Evolutionary conservation across 2,329 filamentous ascomycete species (phyloP), one percentile per base, ranked within the genome.

Genomic region (Colletotrichum chlorophyti): DNA sequence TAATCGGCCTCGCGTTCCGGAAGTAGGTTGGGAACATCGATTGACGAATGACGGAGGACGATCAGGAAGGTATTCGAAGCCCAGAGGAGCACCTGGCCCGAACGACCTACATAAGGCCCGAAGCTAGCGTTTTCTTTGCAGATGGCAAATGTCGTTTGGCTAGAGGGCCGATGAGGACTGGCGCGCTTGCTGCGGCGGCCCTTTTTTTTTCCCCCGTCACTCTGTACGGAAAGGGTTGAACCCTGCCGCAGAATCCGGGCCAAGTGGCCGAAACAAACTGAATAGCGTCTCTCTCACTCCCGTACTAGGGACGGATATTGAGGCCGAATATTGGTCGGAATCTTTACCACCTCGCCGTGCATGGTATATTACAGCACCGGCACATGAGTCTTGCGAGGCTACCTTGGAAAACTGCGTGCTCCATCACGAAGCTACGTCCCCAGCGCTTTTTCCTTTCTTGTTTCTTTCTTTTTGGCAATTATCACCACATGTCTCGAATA

Each of bases 1-100:
- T 49, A 59, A 59, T 49, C 43, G 55, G 55, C 55, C 42, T 43
- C 14, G n/a, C 24, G 51, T 49, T 43, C 55, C 50, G 51, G 55
- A 47, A 38, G 50, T 21, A 23, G 21, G 23, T 50, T 23, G 11
- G 40, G 52, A 26, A 32, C 37, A 8, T 12, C 19, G 17, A 37
- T 12, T 38, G 26, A 45, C 47, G 45, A 34, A 34, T 52, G 46
- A 52, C 29, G 14, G 24, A 14, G 11, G 34, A n/a, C 53, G 29
- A 45, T 51, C 31, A 38, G 14, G 34, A 51, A 17, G 31, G 17
- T 12, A 21, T 41, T 24, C 24, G 29, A 11, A 24, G 46, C 53
- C 46, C 24, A 52, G 32, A 57, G 38, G 17, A 52, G 47, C 21
- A 45, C 31, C 27, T 32, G 21, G 24, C 24, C 53, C 47, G 40